These are phyloP conservation scores for Exserohilum turcica DNA, from an alignment of 2,329 filamentous ascomycete genomes.

Conservation along the genomic window DNA sequence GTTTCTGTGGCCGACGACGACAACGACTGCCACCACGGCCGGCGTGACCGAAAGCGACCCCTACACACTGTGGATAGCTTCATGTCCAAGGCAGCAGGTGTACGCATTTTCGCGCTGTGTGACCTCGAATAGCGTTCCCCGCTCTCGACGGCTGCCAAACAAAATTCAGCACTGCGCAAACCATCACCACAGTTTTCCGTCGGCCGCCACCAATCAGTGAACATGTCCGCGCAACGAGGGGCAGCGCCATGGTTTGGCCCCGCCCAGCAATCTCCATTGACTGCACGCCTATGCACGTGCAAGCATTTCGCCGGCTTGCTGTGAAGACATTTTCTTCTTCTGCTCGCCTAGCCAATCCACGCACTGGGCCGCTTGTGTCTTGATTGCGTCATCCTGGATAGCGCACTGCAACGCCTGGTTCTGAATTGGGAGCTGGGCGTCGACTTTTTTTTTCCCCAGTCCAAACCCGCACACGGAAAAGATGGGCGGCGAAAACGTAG, in stretches of 20 bases:
- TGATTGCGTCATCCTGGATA: constrained; percentile 8
- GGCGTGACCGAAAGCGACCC: neutral
- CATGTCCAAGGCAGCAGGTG: neutral
- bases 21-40: neutral
- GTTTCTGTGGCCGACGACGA: neutral
- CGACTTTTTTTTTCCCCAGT: neutral
- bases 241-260: neutral
- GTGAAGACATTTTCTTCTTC: neutral
- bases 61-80: neutral
- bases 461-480: constrained; percentile 43
- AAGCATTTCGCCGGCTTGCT: neutral
- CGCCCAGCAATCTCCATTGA: neutral
- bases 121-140: neutral
- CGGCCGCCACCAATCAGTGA: neutral
- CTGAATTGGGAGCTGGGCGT: neutral
- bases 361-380: neutral
- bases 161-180: neutral
- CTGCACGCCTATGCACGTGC: neutral
- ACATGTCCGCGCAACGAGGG: neutral
- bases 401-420: neutral
- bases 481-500: constrained; percentile 50
- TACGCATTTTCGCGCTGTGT: neutral
- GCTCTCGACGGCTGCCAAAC: neutral
- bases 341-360: neutral
- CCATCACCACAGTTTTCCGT: neutral